These are phyloP conservation scores for Saxophila tyrrhenica DNA, from an alignment of 495 filamentous ascomycete genomes.

Conservation along the genomic window DNA sequence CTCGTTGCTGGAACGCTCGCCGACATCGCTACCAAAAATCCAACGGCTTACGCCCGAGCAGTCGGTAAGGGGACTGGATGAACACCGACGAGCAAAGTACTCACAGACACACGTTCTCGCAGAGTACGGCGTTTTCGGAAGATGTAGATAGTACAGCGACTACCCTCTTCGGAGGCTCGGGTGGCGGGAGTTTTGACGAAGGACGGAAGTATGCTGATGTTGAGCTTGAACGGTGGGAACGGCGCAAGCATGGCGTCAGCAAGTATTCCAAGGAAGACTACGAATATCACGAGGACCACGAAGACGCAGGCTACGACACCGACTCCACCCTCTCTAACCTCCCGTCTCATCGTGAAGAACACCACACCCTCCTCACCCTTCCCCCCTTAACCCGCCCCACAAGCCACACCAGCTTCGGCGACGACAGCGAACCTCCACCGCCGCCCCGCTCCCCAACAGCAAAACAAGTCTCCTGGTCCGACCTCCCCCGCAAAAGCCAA, in stretches of 20 bases:
- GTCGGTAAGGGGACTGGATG: background rate
- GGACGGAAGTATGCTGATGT: slow-evolving; percentile 7
- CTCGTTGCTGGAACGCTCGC: background rate
- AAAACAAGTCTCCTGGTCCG: slow-evolving; percentile 31
- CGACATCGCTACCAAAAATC: background rate
- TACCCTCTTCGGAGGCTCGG: slow-evolving; percentile 3
- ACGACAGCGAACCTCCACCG: slow-evolving; percentile 2
- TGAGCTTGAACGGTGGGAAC: slow-evolving; percentile 3
- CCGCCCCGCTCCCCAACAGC: background rate
- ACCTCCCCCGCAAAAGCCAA: slow-evolving; percentile 62
- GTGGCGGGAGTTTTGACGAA: slow-evolving; percentile 9
- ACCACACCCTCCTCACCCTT: background rate
- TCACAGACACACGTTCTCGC: background rate
- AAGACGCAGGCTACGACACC: background rate
- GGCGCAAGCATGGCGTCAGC: slow-evolving; percentile 1
- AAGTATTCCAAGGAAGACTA: background rate
- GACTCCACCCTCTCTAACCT: background rate
- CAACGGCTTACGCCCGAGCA: background rate
- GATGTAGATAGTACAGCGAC: slow-evolving; percentile 13
- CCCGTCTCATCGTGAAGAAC: background rate
- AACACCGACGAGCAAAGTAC: background rate
- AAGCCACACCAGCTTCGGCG: background rate
- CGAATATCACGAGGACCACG: slow-evolving; percentile 4
- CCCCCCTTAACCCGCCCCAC: background rate
- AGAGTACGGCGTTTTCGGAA: background rate